Evolutionary conservation across 306 rosid genomes (phyloP).

Genomic region (Ziziphus jujuba): DNA sequence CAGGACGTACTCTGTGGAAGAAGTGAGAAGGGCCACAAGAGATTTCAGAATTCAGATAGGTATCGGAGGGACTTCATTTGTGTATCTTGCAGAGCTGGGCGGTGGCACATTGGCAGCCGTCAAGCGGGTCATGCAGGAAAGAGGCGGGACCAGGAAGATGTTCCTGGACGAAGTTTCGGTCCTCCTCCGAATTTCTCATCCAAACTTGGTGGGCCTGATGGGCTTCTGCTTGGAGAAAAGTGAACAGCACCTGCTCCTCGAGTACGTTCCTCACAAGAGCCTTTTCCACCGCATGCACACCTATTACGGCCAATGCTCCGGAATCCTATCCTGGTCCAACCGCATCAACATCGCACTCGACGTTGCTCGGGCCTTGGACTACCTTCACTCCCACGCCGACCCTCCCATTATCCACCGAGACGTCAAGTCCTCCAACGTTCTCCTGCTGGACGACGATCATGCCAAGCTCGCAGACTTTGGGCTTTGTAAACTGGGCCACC

Average conservation of each 20-base stretch:
- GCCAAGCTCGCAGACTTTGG: constrained; percentile 28
- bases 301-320: neutral
- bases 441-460: constrained; percentile 13
- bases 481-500: constrained; percentile 19
- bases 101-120: constrained; percentile 23
- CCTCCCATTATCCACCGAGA: constrained; percentile 26
- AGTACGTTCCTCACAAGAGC: constrained; percentile 22
- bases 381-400: constrained; percentile 23
- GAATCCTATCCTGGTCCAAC: constrained; percentile 15
- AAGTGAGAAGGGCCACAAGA: constrained; percentile 11
- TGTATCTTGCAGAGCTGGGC: constrained; percentile 25
- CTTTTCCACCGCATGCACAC: constrained; percentile 29
- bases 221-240: constrained; percentile 26
- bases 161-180: constrained; percentile 29
- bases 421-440: constrained; percentile 31
- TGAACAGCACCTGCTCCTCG: constrained; percentile 28
- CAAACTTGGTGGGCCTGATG: constrained; percentile 18
- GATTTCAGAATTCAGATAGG: constrained; percentile 15
- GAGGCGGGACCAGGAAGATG: constrained; percentile 15
- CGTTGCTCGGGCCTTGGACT: constrained; percentile 24
- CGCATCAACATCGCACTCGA: constrained; percentile 20
- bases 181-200: constrained; percentile 24
- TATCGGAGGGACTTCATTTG: constrained; percentile 18
- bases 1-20: constrained; percentile 13
- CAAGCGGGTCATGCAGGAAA: constrained; percentile 20